These are phyloP conservation scores for Fremontodendron californicum DNA, from an alignment of 345 rosid species.

Conservation along the genomic window DNA sequence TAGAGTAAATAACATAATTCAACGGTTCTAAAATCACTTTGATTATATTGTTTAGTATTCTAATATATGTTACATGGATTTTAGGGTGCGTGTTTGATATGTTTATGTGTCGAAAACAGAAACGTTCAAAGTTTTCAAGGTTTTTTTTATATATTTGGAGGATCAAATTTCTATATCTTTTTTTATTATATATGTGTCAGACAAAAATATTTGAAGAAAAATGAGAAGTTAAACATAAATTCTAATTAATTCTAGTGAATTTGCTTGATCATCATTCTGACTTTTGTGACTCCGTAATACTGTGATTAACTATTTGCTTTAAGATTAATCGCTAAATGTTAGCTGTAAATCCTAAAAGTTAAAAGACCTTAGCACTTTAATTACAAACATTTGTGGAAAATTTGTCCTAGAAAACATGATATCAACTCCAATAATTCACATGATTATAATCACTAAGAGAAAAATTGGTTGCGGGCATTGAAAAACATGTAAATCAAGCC, in stretches of 20 bases:
- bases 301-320: not conserved
- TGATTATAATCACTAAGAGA: not conserved
- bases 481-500: not conserved
- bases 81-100: no score
- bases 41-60: not conserved
- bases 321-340: not conserved
- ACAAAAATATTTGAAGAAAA: no score
- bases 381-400: no score
- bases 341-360: not conserved
- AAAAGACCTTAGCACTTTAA: no score
- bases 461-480: not conserved
- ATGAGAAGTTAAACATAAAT: no score
- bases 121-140: no score
- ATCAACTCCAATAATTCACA: not conserved
- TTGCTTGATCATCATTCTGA: not conserved
- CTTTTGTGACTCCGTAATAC: not conserved
- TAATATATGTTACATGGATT: no score
- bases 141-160: no score
- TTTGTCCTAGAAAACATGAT: not conserved
- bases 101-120: no score
- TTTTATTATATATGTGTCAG: no score
- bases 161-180: no score
- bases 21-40: not conserved
- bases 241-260: not conserved
- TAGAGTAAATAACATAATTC: not conserved